Conservation (phyloP, 495 filamentous ascomycete genomes). For the Aspergillus carlsbadensis region DNA sequence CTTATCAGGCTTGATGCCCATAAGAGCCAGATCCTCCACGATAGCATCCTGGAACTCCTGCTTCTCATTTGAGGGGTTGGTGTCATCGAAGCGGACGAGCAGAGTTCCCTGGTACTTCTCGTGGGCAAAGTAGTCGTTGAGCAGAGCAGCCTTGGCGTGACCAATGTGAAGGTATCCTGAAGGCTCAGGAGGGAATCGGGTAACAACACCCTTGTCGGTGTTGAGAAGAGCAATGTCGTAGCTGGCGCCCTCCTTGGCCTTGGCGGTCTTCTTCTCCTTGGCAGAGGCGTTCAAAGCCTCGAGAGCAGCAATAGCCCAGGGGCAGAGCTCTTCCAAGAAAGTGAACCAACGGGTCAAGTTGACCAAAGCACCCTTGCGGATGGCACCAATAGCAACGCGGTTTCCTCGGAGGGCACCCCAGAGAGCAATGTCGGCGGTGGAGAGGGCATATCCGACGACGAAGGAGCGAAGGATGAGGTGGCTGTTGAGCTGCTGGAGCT, state of each 20-base stretch:
- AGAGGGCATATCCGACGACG: constrained; percentile 77
- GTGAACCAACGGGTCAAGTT: constrained; percentile 88
- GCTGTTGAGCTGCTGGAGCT: constrained; percentile 74
- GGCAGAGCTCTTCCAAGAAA: constrained; percentile 79
- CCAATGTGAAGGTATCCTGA: constrained; percentile 95
- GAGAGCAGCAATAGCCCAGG: constrained; percentile 51
- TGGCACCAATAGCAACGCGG: constrained; percentile 74
- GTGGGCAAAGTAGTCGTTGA: constrained; percentile 94
- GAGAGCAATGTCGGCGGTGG: constrained; percentile 74
- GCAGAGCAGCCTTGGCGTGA: constrained; percentile 86
- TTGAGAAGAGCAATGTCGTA: constrained; percentile 89
- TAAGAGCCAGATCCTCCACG: constrained; percentile 76
- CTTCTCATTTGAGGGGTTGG: constrained; percentile 92
- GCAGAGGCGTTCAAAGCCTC: constrained; percentile 59
- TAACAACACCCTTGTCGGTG: constrained; percentile 89
- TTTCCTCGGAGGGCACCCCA: constrained; percentile 87
- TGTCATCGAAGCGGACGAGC: constrained; percentile 86
- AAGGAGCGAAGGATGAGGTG: constrained; percentile 85
- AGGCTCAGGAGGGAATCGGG: constrained; percentile 93
- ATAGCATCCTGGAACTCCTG: constrained; percentile 89
- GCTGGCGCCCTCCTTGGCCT: constrained; percentile 79
- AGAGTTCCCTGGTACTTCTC: constrained; percentile 82
- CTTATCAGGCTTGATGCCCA: constrained; percentile 82
- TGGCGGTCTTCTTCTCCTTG: constrained; percentile 65
- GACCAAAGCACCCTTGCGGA: constrained; percentile 72